Evolutionary conservation across 2,329 filamentous ascomycete species (phyloP), one percentile per base, ranked within the genome.

Genomic region (Apiospora saccharicola): DNA sequence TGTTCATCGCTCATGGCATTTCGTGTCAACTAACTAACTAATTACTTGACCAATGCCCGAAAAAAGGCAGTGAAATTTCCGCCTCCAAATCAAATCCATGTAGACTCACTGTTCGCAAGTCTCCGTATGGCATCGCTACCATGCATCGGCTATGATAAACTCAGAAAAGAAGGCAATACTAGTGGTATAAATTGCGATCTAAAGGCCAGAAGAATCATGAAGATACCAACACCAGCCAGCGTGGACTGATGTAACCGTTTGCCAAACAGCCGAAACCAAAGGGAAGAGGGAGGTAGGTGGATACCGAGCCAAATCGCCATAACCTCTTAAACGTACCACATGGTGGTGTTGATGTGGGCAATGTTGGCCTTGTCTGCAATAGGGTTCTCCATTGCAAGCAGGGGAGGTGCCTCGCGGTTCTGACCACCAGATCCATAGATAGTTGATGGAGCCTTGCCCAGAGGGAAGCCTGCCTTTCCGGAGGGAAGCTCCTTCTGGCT

Each of bases 401-500:
- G 76, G 0, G 77, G 77, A 1, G 74, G 72, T 0, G 80, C 74
- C 34, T 79, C 68, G 14, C n/a, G 37, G 19, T 57, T 47, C 2
- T 14, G 47, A 10, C 47, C 47, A 19, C 46, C 47, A 10, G 34
- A 53, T 19, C 46, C 47, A 16, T 53, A 43, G 6, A 44, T 34
- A 34, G 68, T 41, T 30, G 68, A 51, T 19, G 30, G 24, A 5
- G 46, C 30, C 73, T 81, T 81, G n/a, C 75, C 77, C 41, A 80
- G 72, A 8, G 79, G 79, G 64, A 77, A 76, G 0, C 78, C 78
- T 16, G 84, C 83, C 75, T 86, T 85, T 14, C 84, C 84, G 14
- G 83, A 76, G 69, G 81, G 80, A 69, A 85, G 85, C 79, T 78
- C 88, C 83, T 74, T 81, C 19, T 85, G 83, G 22, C 85, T 87